Evolutionary conservation across 2,329 filamentous ascomycete species (phyloP).

Genomic region (Exophiala sp.): DNA sequence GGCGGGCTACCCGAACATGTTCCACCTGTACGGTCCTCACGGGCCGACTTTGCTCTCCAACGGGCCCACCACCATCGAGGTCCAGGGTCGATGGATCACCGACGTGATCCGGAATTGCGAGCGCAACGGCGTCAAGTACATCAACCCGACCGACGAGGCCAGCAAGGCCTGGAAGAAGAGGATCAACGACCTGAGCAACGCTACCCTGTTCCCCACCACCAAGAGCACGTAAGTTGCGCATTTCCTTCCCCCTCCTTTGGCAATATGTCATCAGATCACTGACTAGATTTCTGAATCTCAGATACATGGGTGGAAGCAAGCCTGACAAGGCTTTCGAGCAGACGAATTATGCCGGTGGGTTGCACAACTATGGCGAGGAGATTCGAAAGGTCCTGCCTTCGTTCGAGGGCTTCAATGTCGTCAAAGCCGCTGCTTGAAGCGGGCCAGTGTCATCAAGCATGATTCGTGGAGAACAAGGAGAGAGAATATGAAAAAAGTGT

Average conservation of each 20-base stretch:
- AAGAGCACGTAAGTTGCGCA: constrained; percentile 14
- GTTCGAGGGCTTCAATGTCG: constrained; percentile 25
- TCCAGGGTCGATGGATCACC: constrained; percentile 52
- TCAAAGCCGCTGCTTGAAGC: constrained; percentile 14
- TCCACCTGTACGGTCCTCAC: constrained; percentile 49
- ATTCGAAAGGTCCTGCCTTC: constrained; percentile 23
- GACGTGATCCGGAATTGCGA: constrained; percentile 50
- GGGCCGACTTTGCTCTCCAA: constrained; percentile 53
- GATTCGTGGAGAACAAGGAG: not conserved
- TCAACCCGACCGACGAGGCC: constrained; percentile 47
- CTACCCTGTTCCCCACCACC: constrained; percentile 44
- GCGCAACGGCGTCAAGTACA: constrained; percentile 43
- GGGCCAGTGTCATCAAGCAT: not conserved
- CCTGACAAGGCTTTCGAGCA: constrained; percentile 52
- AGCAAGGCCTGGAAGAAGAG: constrained; percentile 47
- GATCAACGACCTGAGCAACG: constrained; percentile 42
- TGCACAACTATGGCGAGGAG: constrained; percentile 25
- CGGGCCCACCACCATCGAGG: constrained; percentile 50
- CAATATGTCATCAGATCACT: constrained; percentile 34
- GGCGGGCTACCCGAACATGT: constrained; percentile 46
- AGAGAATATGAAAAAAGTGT: too few relatives aligned
- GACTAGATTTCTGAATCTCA: not conserved
- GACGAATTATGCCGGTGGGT: constrained; percentile 40
- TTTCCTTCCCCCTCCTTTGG: not conserved
- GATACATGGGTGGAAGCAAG: constrained; percentile 50